These are phyloP conservation scores for Corylus avellana DNA, from an alignment of 306 rosid species.

Conservation along the genomic window DNA sequence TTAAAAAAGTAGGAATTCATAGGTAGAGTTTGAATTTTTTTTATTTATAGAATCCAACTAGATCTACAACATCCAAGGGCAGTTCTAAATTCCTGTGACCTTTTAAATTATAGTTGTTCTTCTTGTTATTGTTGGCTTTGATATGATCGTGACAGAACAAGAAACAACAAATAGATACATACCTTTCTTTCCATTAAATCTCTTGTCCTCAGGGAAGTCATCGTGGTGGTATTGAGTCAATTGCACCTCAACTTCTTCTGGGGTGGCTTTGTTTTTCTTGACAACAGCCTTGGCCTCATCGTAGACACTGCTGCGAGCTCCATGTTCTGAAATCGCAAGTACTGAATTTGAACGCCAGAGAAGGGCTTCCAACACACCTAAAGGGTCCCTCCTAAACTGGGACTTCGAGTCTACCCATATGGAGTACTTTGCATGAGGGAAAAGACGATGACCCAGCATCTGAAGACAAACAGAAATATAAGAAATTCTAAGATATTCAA, in stretches of 20 bases:
- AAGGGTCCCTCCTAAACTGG: slow-evolving; percentile 93
- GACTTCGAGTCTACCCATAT: slow-evolving; percentile 98
- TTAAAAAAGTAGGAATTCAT: background rate
- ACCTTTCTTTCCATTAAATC: slow-evolving; percentile 94
- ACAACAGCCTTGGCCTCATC: slow-evolving; percentile 97
- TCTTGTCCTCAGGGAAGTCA: slow-evolving; percentile 81
- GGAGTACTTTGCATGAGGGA: slow-evolving; percentile 87
- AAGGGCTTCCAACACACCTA: slow-evolving; percentile 88
- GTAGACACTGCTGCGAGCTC: slow-evolving; percentile 94
- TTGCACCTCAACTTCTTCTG: slow-evolving; percentile 91
- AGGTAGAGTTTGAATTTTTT: background rate
- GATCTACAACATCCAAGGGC: background rate
- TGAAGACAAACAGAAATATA: slow-evolving; percentile 32
- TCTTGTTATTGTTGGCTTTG: background rate
- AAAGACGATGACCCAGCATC: slow-evolving; percentile 95
- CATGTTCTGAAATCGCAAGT: slow-evolving; percentile 93
- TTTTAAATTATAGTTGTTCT: background rate
- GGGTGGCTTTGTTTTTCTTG: slow-evolving; percentile 92
- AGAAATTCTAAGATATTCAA: slow-evolving; percentile 15
- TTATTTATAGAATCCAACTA: too few relatives aligned
- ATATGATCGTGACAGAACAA: background rate
- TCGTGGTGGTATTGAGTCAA: slow-evolving; percentile 70
- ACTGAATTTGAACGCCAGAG: slow-evolving; percentile 81
- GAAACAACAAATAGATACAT: slow-evolving; percentile 6
- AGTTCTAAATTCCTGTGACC: background rate